Evolutionary conservation across 1,284 basidiomycete species (phyloP).

Genomic region (Ustilago hordei): DNA sequence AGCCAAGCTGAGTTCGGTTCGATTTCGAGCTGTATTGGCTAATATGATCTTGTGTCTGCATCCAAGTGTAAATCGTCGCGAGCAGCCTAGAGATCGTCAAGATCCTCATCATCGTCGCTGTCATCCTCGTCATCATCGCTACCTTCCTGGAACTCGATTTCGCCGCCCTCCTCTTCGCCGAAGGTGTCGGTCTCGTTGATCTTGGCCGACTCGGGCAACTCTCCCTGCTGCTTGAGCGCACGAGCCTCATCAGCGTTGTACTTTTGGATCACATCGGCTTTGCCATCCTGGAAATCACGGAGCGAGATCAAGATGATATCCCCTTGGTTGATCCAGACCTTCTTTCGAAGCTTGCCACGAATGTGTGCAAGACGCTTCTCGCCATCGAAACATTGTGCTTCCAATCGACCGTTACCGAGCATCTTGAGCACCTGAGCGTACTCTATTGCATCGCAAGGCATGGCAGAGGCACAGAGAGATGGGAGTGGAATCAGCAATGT

Average conservation of each 20-base stretch:
- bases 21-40: too few relatives aligned
- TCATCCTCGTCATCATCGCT: constrained; percentile 66
- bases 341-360: constrained; percentile 98
- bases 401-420: constrained; percentile 96
- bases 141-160: constrained; percentile 70
- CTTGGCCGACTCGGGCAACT: constrained; percentile 96
- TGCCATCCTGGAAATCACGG: constrained; percentile 98
- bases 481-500: neutral
- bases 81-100: constrained; percentile 58
- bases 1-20: neutral
- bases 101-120: constrained; percentile 61
- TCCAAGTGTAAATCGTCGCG: neutral
- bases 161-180: constrained; percentile 79
- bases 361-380: constrained; percentile 98
- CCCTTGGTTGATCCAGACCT: constrained; percentile 99
- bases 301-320: constrained; percentile 96
- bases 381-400: constrained; percentile 98
- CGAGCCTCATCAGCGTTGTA: constrained; percentile 93
- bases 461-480: constrained; percentile 1
- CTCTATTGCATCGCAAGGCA: constrained; percentile 73
- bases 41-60: neutral
- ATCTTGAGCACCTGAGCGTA: constrained; percentile 99
- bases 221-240: constrained; percentile 95
- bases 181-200: constrained; percentile 97
- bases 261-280: constrained; percentile 99